phyloP scores from a whole-genome alignment of 2,329 filamentous ascomycete genomes.

The Dothideomycetes sp. region DNA sequence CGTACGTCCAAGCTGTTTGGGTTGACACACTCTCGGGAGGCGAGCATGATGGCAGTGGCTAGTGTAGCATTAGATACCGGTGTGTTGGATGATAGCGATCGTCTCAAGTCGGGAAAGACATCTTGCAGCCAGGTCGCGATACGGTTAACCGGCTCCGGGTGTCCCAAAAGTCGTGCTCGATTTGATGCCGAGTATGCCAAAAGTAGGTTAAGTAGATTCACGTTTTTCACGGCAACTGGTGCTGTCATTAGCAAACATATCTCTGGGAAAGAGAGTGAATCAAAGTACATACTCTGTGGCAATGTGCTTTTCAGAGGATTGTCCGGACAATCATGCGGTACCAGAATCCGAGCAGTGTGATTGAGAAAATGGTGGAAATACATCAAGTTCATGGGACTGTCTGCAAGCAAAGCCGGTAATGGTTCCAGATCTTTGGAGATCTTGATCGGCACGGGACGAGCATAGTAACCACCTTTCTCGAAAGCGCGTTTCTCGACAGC shows the following conservation, averaged over 20 bases:
- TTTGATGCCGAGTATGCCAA: conserved; percentile 80
- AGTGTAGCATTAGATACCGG: conserved; percentile 64
- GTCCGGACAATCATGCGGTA: conserved; percentile 52
- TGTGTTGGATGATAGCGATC: conserved; percentile 41
- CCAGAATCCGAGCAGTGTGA: conserved; percentile 62
- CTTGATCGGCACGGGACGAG: conserved; percentile 56
- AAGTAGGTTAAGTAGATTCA: conserved; percentile 65
- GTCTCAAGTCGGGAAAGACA: conserved; percentile 63
- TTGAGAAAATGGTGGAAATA: conserved; percentile 69
- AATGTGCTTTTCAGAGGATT: conserved; percentile 54
- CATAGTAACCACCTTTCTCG: conserved; percentile 59
- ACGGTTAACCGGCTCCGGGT: conserved; percentile 64
- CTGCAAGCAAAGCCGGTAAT: conserved; percentile 48
- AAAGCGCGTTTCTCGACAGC: conserved; percentile 38
- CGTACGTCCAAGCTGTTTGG: conserved; percentile 72
- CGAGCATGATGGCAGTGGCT: conserved; percentile 75
- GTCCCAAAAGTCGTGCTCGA: conserved; percentile 62
- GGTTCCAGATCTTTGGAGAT: conserved; percentile 50
- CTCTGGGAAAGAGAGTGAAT: no score
- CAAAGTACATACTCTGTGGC: conserved; percentile 46
- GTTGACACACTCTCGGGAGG: conserved; percentile 74
- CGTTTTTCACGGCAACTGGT: conserved; percentile 57
- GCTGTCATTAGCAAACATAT: conserved; percentile 26
- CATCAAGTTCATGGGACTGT: conserved; percentile 73
- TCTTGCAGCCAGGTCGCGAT: conserved; percentile 74